phyloP scores from a whole-genome alignment of 192 early-diverging fungal genomes.

The Neocallimastix lanati region DNA sequence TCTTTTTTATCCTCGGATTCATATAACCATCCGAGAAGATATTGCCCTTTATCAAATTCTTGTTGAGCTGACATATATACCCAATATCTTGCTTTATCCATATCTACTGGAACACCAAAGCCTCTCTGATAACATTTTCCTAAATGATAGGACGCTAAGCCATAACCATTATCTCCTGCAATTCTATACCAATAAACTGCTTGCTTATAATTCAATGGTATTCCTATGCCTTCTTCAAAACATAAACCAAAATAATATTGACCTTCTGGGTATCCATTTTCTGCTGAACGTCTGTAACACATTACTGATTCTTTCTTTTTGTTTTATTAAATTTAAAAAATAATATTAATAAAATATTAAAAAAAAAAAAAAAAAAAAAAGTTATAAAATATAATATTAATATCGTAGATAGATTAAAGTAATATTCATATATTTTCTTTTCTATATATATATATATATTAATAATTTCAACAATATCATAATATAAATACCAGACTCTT shows the following conservation, averaged over 20 bases:
- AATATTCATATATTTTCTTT: no score
- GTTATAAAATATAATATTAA: no score
- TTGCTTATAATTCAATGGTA: constrained; percentile 32
- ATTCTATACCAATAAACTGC: constrained; percentile 56
- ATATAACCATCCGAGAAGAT: constrained; percentile 35
- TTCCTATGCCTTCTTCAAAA: constrained; percentile 59
- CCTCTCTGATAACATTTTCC: constrained; percentile 51
- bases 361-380: no score
- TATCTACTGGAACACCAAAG: constrained; percentile 21
- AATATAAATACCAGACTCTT: neutral
- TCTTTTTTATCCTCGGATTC: constrained; percentile 27
- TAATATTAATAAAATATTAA: no score
- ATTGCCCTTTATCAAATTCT: constrained; percentile 15
- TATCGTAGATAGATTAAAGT: no score
- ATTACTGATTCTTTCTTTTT: neutral
- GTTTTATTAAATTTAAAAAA: no score
- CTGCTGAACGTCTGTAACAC: neutral
- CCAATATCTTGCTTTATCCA: constrained; percentile 27
- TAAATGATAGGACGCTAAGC: constrained; percentile 41
- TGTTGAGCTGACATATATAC: neutral
- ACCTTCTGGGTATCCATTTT: neutral
- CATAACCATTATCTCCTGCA: constrained; percentile 32
- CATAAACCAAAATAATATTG: constrained; percentile 51
- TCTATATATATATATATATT: no score
- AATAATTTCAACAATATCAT: no score